A percentile compares a stretch with the other conserved stretches of the same genome.
Conservation (phyloP, 2,329 filamentous ascomycete genomes). For the Fusarium globosum region DNA sequence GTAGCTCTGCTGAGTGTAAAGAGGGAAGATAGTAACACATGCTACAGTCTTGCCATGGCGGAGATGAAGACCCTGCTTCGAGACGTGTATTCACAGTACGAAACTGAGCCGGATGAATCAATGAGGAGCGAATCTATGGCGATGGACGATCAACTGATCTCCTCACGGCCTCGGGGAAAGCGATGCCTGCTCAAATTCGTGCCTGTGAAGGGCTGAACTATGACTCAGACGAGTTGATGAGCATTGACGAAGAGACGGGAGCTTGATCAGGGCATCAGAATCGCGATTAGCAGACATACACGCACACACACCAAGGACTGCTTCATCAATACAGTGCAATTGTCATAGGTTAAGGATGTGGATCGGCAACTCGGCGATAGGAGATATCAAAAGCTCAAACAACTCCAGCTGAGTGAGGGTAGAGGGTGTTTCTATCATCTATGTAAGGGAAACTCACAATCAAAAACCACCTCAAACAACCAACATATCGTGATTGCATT, state of each 20-base stretch:
- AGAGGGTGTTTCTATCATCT: background rate
- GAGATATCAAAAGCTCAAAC: background rate
- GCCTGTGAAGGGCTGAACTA: conserved; percentile 41
- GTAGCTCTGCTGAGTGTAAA: conserved; percentile 46
- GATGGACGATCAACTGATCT: conserved; percentile 75
- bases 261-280: background rate
- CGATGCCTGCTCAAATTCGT: conserved; percentile 66
- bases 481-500: background rate
- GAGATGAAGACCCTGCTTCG: conserved; percentile 75
- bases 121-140: conserved; percentile 69
- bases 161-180: conserved; percentile 69
- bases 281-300: background rate
- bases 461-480: background rate
- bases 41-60: conserved; percentile 64
- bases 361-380: background rate
- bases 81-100: conserved; percentile 70
- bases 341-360: background rate
- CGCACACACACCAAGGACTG: background rate
- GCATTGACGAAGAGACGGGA: background rate
- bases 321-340: no score
- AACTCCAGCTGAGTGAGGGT: background rate
- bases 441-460: background rate
- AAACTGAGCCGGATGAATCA: conserved; percentile 63
- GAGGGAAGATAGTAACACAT: background rate
- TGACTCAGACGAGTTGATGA: background rate